Evolutionary conservation across 2,329 filamentous ascomycete genomes (phyloP), one percentile per base, ranked within the genome.

Genomic region (Leptographium lundbergii): DNA sequence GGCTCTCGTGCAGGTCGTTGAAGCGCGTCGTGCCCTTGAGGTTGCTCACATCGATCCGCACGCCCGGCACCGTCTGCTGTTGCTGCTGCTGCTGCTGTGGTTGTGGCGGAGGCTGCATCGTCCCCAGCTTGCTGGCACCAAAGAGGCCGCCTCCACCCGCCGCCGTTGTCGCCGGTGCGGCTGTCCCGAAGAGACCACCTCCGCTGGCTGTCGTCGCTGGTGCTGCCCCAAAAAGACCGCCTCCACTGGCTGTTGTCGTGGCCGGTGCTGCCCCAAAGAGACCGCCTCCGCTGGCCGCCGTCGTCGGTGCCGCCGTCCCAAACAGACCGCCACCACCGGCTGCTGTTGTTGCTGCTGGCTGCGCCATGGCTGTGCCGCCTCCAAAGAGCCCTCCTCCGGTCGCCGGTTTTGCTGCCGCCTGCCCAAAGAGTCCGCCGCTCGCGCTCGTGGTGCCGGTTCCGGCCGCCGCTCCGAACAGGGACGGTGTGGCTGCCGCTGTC

Each of bases 11-110:
- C 32, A 96, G 85, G 71, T 96, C 92, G 69, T 91, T 89, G 75
- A 94, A 96, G 62, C 94, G 89, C 4, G 91, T 96, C 0, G 91
- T 95, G 19, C 88, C 87, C 57, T 90, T 84, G 61, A 97, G 77
- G 68, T 88, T 89, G 65, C 82, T 82, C 57, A 88, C 73, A 71
- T 94, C 88, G 66, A 95, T 88, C 67, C 88, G 86, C 22, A 90
- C 87, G 22, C 87, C 89, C 0, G 86, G 84, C 19, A 85, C 78
- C 17, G 75, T 72, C 24, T 51, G 57, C 36, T 61, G 63, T 50
- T 65, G 65, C 10, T 36, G 34, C 10, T 39, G 36, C 14, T 39
- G 36, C 14, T 17, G 36, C 14, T 39, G 36, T 39, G 57, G 56
- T 32, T 60, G 56, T 54, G 36, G 7, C 5, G 45, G 17, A 17